A percentile compares a stretch with the other conserved stretches of the same genome.
These are phyloP conservation scores for Cadophora malorum DNA, from an alignment of 2,329 filamentous ascomycete genomes.

Conservation along the genomic window DNA sequence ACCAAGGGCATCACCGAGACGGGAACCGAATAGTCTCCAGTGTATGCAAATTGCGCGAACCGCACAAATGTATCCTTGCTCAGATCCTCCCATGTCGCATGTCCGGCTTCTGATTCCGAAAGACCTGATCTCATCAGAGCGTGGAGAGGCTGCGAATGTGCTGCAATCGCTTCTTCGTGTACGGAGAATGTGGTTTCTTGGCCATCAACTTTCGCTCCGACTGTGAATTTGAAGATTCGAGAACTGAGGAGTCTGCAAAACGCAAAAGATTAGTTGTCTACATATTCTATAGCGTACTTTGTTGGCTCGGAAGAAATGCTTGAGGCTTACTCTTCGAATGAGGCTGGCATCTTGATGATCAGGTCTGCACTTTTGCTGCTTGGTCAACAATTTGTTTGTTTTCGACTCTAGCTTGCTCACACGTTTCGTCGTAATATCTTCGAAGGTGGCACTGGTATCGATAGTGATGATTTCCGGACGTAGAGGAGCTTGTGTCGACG, in stretches of 20 bases:
- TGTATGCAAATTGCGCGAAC: conserved; percentile 38
- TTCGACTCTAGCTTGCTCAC: background rate
- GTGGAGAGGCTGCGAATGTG: conserved; percentile 31
- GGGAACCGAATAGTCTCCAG: conserved; percentile 35
- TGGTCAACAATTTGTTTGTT: background rate
- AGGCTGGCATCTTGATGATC: conserved; percentile 26
- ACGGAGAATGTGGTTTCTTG: conserved; percentile 28
- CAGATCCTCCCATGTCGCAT: conserved; percentile 31
- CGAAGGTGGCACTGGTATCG: background rate
- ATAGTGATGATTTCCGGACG: background rate
- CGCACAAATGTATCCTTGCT: conserved; percentile 35
- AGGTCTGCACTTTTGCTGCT: background rate
- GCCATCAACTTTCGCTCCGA: conserved; percentile 33
- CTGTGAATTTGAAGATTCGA: conserved; percentile 33
- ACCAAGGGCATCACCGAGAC: conserved; percentile 1
- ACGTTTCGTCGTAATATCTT: background rate
- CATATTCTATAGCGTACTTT: background rate
- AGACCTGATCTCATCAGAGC: conserved; percentile 25
- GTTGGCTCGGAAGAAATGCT: no score
- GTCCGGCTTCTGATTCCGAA: conserved; percentile 20
- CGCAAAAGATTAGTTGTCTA: background rate
- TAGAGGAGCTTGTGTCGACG: background rate
- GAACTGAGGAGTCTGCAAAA: conserved; percentile 34
- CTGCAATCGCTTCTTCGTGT: conserved; percentile 35
- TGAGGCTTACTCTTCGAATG: conserved; percentile 30